phyloP scores from a whole-genome alignment of 2,329 filamentous ascomycete genomes.

The Cytospora paraplurivora region DNA sequence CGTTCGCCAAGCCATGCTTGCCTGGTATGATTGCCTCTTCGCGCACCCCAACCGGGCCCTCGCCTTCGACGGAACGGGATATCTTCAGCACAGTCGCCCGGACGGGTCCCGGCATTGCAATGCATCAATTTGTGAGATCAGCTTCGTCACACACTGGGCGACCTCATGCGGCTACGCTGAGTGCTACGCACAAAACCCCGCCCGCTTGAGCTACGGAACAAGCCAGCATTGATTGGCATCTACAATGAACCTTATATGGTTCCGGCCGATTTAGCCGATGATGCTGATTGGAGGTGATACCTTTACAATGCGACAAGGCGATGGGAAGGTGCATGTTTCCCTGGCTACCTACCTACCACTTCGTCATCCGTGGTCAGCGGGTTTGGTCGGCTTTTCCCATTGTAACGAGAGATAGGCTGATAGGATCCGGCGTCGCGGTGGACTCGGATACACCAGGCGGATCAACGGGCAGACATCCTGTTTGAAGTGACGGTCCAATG shows the following conservation, averaged over 20 bases:
- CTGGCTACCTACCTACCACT: not conserved
- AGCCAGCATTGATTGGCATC: not conserved
- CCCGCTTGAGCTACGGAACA: not conserved
- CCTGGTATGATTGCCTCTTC: too few relatives aligned
- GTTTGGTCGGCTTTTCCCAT: not conserved
- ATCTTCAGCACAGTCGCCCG: not conserved
- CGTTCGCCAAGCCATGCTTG: too few relatives aligned
- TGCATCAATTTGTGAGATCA: not conserved
- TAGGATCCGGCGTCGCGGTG: not conserved
- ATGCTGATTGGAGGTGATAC: constrained; percentile 18
- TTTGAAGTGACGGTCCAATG: not conserved
- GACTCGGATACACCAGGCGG: not conserved
- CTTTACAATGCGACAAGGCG: not conserved
- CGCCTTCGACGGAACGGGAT: too few relatives aligned
- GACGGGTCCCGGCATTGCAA: not conserved
- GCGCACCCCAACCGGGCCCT: too few relatives aligned
- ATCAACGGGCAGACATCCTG: constrained; percentile 8
- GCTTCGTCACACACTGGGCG: not conserved
- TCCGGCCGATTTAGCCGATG: constrained; percentile 13
- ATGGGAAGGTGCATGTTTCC: not conserved
- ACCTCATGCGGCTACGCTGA: not conserved
- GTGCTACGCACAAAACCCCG: not conserved
- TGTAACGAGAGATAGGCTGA: not conserved
- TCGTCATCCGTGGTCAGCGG: not conserved
- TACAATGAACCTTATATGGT: not conserved